These are phyloP conservation scores for Vaccinium macrocarpon DNA, from an alignment of 148 eudicot genomes.

Conservation along the genomic window DNA sequence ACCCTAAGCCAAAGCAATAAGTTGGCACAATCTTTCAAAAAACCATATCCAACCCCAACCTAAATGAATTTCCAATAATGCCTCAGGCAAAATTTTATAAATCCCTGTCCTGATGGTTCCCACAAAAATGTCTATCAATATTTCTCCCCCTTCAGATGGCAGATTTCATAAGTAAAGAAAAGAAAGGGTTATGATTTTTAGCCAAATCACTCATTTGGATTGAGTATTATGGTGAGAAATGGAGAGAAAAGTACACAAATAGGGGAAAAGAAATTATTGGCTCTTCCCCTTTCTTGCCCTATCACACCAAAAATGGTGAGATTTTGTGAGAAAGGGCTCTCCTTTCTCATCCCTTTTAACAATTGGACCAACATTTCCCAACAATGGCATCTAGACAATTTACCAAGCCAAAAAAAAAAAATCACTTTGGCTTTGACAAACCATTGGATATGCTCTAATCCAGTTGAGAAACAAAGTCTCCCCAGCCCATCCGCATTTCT, in stretches of 20 bases:
- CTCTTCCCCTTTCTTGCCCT: too few relatives aligned
- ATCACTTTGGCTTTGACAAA: neutral
- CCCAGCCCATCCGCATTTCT: neutral
- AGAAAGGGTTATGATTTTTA: too few relatives aligned
- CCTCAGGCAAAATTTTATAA: neutral
- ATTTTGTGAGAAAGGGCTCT: too few relatives aligned
- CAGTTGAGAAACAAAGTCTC: neutral
- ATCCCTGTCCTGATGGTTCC: neutral
- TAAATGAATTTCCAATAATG: neutral
- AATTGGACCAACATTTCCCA: neutral
- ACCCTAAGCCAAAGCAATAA: too few relatives aligned
- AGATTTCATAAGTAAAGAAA: too few relatives aligned
- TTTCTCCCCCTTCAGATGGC: too few relatives aligned
- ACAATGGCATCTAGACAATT: neutral
- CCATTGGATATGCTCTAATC: neutral
- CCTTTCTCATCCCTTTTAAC: neutral
- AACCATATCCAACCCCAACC: neutral
- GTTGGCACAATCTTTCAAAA: neutral
- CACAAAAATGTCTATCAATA: too few relatives aligned
- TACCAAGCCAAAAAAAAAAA: neutral
- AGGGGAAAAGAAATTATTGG: too few relatives aligned
- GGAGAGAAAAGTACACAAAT: too few relatives aligned
- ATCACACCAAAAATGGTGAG: too few relatives aligned
- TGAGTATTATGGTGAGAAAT: too few relatives aligned
- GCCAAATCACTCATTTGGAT: too few relatives aligned